These are phyloP conservation scores for Pyrenophora seminiperda DNA, from an alignment of 2,329 filamentous ascomycete genomes.

Conservation along the genomic window DNA sequence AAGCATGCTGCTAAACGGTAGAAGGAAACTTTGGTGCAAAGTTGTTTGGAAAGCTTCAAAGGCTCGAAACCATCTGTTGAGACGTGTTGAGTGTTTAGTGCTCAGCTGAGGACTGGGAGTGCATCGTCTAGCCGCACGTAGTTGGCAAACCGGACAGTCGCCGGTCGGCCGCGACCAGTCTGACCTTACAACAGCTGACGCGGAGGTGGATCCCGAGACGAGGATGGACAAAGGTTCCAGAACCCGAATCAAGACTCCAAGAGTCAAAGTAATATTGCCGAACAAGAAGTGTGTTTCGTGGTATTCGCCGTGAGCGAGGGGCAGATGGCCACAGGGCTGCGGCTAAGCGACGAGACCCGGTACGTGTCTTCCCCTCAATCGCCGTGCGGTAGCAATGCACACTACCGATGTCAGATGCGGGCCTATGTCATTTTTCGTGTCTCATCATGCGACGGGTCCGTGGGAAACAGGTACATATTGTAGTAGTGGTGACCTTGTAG, in stretches of 20 bases:
- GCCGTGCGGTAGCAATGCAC: slow-evolving; percentile 18
- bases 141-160: slow-evolving; percentile 11
- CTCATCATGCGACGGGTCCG: neutral
- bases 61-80: slow-evolving; percentile 8
- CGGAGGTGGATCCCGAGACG: slow-evolving; percentile 21
- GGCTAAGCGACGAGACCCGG: slow-evolving; percentile 9
- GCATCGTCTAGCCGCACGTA: neutral
- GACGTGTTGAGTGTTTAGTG: neutral
- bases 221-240: slow-evolving; percentile 24
- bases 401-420: slow-evolving; percentile 16
- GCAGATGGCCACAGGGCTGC: slow-evolving; percentile 6
- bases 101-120: slow-evolving; percentile 5
- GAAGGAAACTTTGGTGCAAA: neutral
- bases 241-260: slow-evolving; percentile 12
- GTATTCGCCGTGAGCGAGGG: slow-evolving; percentile 27
- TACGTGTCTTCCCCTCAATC: slow-evolving; percentile 39
- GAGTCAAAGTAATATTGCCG: too few relatives aligned
- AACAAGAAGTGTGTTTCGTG: slow-evolving; percentile 23
- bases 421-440: slow-evolving; percentile 13
- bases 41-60: neutral
- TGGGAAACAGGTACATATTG: neutral
- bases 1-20: neutral
- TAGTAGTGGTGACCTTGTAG: neutral
- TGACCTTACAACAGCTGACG: slow-evolving; percentile 23
- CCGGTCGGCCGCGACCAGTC: neutral